These are phyloP conservation scores for Zychaea mexicana DNA, from an alignment of 371 early-diverging fungal species.

Conservation along the genomic window DNA sequence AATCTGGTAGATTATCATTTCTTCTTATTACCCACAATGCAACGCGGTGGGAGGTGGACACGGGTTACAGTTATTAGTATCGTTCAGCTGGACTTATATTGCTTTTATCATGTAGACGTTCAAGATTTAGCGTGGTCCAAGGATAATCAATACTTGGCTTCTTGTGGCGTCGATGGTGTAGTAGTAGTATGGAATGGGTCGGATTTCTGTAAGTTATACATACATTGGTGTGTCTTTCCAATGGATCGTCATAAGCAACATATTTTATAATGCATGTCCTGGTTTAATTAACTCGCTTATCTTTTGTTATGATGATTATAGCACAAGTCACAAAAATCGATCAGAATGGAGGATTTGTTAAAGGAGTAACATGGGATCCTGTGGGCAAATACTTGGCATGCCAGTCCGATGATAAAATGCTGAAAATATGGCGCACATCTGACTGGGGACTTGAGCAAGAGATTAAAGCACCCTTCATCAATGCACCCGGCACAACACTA, in stretches of 20 bases:
- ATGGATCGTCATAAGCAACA: too few relatives aligned
- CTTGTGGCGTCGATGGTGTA: slow-evolving; percentile 87
- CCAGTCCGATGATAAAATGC: slow-evolving; percentile 92
- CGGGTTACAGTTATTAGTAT: not conserved
- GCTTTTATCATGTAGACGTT: slow-evolving; percentile 65
- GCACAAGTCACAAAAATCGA: slow-evolving; percentile 68
- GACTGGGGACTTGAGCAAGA: slow-evolving; percentile 84
- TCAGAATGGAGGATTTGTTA: slow-evolving; percentile 89
- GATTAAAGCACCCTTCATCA: slow-evolving; percentile 75
- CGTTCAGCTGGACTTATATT: not conserved
- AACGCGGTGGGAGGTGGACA: too few relatives aligned
- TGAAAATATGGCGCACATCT: slow-evolving; percentile 84
- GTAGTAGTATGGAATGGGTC: slow-evolving; percentile 86
- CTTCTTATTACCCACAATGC: not conserved
- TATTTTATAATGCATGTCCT: too few relatives aligned
- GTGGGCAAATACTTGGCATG: slow-evolving; percentile 91
- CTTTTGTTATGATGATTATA: slow-evolving; percentile 10
- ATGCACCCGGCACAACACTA: slow-evolving; percentile 82
- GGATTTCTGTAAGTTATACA: slow-evolving; percentile 61
- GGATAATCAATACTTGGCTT: slow-evolving; percentile 85
- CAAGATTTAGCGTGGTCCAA: slow-evolving; percentile 94
- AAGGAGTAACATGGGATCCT: slow-evolving; percentile 97
- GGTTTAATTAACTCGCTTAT: too few relatives aligned
- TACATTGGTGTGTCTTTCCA: too few relatives aligned
- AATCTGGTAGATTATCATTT: slow-evolving; percentile 64